Evolutionary conservation across 305 asterid genomes (phyloP).

Genomic region (Solanum aculeatissimum): DNA sequence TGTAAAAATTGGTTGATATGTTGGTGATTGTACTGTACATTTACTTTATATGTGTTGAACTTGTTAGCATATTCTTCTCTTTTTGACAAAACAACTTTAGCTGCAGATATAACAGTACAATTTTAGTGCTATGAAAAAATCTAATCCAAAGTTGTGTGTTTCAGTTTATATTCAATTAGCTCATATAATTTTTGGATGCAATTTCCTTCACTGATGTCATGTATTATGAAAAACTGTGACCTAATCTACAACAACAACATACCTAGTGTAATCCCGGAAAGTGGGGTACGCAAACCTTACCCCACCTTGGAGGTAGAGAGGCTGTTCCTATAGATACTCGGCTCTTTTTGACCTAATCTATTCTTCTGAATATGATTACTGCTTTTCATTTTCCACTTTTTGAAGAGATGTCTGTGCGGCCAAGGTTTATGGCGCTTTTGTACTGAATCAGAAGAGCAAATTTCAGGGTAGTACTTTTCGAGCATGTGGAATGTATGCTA

Average conservation of each 20-base stretch:
- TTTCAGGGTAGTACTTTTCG: background rate
- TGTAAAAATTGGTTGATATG: background rate
- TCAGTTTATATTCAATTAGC: background rate
- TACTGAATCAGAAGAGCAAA: background rate
- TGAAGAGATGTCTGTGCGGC: background rate
- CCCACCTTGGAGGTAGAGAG: background rate
- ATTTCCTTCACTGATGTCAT: background rate
- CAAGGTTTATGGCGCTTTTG: background rate
- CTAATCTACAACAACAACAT: background rate
- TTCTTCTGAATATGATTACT: background rate
- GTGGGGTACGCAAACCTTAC: background rate
- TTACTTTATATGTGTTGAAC: background rate
- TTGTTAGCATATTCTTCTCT: background rate
- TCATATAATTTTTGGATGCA: background rate
- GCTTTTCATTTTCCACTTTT: background rate
- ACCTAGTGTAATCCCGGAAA: background rate
- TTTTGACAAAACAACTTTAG: background rate
- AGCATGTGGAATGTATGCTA: background rate
- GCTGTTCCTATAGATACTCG: background rate
- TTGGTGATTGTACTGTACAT: background rate
- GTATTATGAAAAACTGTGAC: background rate
- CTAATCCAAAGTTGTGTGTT: background rate
- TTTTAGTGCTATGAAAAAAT: background rate
- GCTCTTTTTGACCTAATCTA: background rate
- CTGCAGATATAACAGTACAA: background rate